These are phyloP conservation scores for Naegleria gruberi DNA, from an alignment of 208 protist species.

Conservation along the genomic window DNA sequence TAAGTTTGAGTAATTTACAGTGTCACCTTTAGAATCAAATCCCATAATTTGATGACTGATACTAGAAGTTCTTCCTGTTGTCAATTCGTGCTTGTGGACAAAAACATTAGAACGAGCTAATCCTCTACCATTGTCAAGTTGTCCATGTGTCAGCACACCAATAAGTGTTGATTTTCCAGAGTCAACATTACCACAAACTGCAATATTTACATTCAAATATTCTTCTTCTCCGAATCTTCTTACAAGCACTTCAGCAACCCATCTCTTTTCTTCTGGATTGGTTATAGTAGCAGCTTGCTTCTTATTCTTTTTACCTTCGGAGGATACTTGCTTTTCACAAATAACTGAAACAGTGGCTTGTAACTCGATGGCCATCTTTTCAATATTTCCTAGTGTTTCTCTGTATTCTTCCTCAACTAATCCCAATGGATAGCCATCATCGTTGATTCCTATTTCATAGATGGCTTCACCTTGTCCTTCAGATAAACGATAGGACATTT, in stretches of 20 bases:
- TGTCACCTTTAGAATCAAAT: slow-evolving; percentile 75
- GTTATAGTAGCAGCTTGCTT: neutral
- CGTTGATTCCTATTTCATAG: slow-evolving; percentile 82
- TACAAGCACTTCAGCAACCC: slow-evolving; percentile 62
- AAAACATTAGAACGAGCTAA: slow-evolving; percentile 69
- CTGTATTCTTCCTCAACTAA: slow-evolving; percentile 59
- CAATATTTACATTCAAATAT: slow-evolving; percentile 69
- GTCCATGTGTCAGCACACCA: slow-evolving; percentile 73
- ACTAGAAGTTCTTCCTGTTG: slow-evolving; percentile 85
- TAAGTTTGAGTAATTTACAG: slow-evolving; percentile 64
- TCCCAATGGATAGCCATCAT: slow-evolving; percentile 73
- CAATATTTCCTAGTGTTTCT: slow-evolving; percentile 61
- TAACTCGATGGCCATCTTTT: slow-evolving; percentile 59
- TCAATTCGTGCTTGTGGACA: slow-evolving; percentile 87
- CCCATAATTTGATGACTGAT: slow-evolving; percentile 89
- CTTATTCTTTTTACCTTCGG: neutral
- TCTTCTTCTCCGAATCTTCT: slow-evolving; percentile 42
- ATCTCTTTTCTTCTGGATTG: neutral
- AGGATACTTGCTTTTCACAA: slow-evolving; percentile 45
- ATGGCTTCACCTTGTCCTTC: slow-evolving; percentile 82
- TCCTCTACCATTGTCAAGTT: slow-evolving; percentile 72
- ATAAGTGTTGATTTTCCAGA: slow-evolving; percentile 80
- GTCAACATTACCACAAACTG: slow-evolving; percentile 83
- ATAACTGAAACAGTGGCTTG: slow-evolving; percentile 51
- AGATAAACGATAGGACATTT: slow-evolving; percentile 80